phyloP scores from a whole-genome alignment of 2,329 filamentous ascomycete genomes.

The Clonostachys chloroleuca region DNA sequence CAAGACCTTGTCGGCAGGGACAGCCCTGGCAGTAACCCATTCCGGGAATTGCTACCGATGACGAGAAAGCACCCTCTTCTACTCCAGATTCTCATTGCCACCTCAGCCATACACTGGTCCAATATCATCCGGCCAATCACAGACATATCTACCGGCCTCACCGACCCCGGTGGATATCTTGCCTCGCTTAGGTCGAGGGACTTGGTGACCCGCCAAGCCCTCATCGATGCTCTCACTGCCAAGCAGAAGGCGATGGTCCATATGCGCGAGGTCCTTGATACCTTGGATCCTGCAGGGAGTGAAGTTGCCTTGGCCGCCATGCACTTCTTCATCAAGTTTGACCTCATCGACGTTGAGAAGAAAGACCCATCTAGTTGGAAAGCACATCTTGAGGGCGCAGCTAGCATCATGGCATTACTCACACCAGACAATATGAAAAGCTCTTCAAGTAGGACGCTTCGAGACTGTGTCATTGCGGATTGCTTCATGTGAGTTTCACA shows the following conservation, averaged over 20 bases:
- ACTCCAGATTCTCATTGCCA: conserved; percentile 41
- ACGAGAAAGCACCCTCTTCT: conserved; percentile 39
- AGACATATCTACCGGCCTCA: conserved; percentile 19
- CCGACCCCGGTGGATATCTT: conserved; percentile 28
- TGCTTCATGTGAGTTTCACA: conserved; percentile 34
- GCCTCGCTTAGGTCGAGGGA: conserved; percentile 28
- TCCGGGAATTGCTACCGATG: conserved; percentile 41
- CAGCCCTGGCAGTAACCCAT: conserved; percentile 38
- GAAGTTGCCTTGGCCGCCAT: conserved; percentile 42
- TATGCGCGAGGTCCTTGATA: conserved; percentile 31
- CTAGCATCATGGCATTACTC: conserved; percentile 31
- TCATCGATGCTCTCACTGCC: conserved; percentile 40
- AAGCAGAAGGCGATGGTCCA: conserved; percentile 41
- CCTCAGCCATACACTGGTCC: conserved; percentile 43
- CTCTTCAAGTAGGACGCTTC: conserved; percentile 25
- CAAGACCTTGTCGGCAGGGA: conserved; percentile 49
- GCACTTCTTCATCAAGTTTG: conserved; percentile 46
- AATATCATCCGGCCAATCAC: conserved; percentile 31
- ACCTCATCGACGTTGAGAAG: conserved; percentile 42
- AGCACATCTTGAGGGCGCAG: conserved; percentile 39
- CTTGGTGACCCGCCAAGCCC: conserved; percentile 27
- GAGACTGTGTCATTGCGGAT: conserved; percentile 42
- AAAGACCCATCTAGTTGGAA: conserved; percentile 35
- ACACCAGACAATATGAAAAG: conserved; percentile 16
- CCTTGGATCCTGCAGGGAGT: conserved; percentile 30